Evolutionary conservation across 148 eudicot species (phyloP).

Genomic region (Euryodendron excelsum): DNA sequence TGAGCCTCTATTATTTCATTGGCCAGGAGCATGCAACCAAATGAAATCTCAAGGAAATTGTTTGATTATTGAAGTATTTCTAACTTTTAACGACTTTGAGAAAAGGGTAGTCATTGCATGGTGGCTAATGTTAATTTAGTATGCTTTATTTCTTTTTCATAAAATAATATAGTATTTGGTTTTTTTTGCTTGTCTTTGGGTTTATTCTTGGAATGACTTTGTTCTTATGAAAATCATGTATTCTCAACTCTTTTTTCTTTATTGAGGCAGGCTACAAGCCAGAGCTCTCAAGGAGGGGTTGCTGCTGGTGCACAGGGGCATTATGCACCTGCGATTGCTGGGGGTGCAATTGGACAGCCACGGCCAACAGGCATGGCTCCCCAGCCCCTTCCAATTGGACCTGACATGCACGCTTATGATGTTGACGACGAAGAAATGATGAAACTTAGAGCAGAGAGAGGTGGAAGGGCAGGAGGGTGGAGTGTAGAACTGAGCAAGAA

Average conservation of each 20-base stretch:
- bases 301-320: slow-evolving; percentile 55
- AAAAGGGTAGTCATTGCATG: too few species aligned
- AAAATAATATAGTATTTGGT: too few species aligned
- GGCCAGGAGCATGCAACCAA: too few species aligned
- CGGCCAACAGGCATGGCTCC: slow-evolving; percentile 69
- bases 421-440: slow-evolving; percentile 71
- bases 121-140: too few species aligned
- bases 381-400: slow-evolving; percentile 66
- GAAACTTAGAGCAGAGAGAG: slow-evolving; percentile 64
- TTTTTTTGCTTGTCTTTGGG: neutral
- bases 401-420: slow-evolving; percentile 41
- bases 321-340: slow-evolving; percentile 83
- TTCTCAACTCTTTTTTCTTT: slow-evolving; percentile 4
- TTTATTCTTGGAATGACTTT: neutral
- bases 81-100: too few species aligned
- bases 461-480: slow-evolving; percentile 89
- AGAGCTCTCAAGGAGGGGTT: slow-evolving; percentile 49
- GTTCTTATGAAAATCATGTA: neutral
- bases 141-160: too few species aligned
- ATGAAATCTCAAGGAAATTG: too few species aligned
- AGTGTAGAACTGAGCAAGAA: slow-evolving; percentile 61
- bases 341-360: slow-evolving; percentile 62
- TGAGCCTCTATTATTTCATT: too few species aligned
- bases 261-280: slow-evolving; percentile 40
- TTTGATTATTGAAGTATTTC: too few species aligned